Evolutionary conservation across 2,329 filamentous ascomycete genomes (phyloP).

Genomic region (Periconia digitata): DNA sequence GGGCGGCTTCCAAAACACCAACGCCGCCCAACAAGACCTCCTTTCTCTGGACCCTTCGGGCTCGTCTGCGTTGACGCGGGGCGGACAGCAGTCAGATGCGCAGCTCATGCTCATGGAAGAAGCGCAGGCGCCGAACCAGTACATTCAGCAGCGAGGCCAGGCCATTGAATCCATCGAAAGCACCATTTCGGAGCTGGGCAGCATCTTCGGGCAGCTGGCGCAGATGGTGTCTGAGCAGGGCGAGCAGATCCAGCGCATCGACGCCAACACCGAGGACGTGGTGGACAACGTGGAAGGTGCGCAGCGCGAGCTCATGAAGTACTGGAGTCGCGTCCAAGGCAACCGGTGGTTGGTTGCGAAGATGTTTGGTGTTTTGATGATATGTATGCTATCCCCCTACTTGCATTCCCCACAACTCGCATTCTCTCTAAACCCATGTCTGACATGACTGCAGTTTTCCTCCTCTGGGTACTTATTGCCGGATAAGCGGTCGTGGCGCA

Average conservation of each 20-base stretch:
- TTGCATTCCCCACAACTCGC: neutral
- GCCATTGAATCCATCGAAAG: constrained; percentile 96
- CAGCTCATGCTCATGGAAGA: constrained; percentile 88
- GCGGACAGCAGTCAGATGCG: constrained; percentile 70
- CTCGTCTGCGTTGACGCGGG: constrained; percentile 46
- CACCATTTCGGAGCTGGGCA: constrained; percentile 88
- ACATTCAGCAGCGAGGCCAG: constrained; percentile 91
- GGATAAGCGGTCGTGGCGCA: constrained; percentile 42
- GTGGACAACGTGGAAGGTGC: constrained; percentile 98
- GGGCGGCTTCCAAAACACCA: constrained; percentile 49
- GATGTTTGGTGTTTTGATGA: constrained; percentile 90
- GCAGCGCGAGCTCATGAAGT: constrained; percentile 92
- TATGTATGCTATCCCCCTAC: constrained; percentile 58
- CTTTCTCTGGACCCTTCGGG: constrained; percentile 76
- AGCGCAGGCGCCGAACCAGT: constrained; percentile 79
- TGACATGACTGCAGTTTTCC: constrained; percentile 39
- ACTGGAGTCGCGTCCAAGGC: constrained; percentile 90
- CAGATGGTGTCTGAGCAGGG: constrained; percentile 97
- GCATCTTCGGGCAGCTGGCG: constrained; percentile 91
- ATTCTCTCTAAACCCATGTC: constrained; percentile 5
- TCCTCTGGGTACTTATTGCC: constrained; percentile 69
- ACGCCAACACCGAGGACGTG: constrained; percentile 96
- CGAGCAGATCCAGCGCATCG: constrained; percentile 96
- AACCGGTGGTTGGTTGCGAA: constrained; percentile 91
- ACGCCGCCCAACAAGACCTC: constrained; percentile 61